phyloP scores from a whole-genome alignment of 495 filamentous ascomycete genomes.

The Hypoxylon lienhwacheense region DNA sequence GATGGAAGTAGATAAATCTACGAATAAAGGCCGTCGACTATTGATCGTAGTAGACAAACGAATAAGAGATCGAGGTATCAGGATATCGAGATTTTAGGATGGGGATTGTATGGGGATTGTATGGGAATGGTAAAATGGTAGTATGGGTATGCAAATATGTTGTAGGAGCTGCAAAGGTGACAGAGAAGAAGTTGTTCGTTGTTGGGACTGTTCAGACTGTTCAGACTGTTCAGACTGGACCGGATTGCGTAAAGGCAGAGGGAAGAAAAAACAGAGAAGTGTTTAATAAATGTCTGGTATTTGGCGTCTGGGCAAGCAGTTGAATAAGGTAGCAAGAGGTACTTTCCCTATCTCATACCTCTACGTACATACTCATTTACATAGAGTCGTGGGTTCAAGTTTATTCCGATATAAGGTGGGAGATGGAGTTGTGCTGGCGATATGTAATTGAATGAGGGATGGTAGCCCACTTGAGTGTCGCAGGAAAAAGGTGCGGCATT shows the following conservation, averaged over 20 bases:
- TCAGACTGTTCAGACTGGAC: too few species aligned
- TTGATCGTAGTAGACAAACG: conserved; percentile 6
- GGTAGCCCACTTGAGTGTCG: conserved; percentile 21
- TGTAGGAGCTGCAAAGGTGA: conserved; percentile 5
- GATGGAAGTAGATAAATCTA: conserved; percentile 5
- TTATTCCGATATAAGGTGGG: conserved; percentile 20
- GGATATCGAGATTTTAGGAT: too few species aligned
- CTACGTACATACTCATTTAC: too few species aligned
- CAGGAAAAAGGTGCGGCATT: conserved; percentile 14
- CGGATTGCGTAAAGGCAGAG: too few species aligned
- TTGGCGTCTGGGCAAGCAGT: conserved; percentile 14
- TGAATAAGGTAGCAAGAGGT: too few species aligned
- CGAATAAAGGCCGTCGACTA: conserved; percentile 6
- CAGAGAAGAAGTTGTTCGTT: conserved; percentile 5
- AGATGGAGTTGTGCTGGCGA: conserved; percentile 36
- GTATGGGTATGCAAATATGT: conserved; percentile 28
- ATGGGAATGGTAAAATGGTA: too few species aligned
- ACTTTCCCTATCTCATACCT: too few species aligned
- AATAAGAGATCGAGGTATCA: conserved; percentile 6
- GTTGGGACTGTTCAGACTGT: too few species aligned
- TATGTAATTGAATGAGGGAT: conserved; percentile 35
- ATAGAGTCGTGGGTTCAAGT: too few species aligned
- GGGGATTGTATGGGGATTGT: too few species aligned
- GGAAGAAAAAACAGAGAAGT: neutral
- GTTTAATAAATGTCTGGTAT: conserved; percentile 15